Base-by-base conservation (phyloP, 2,329 filamentous ascomycete species). In the Penicillium fuscoglaucum region DNA sequence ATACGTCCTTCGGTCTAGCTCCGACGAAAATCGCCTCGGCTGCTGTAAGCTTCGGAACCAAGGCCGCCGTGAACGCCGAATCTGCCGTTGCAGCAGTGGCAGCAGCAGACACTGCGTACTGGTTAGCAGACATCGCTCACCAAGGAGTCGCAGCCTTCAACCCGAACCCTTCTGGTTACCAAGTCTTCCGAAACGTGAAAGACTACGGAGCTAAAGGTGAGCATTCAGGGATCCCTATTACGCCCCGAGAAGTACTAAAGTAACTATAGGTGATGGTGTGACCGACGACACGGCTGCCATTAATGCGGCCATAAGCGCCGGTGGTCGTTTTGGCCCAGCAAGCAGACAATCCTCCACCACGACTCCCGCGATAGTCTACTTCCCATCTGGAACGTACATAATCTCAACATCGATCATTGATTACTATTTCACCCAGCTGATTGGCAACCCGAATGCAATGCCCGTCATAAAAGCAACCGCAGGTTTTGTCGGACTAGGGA, bases 371-470 rank as follows among this genome's bases (percentile, higher is more conserved):
- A 71, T 84, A 24, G 78, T 86, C n/a, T 85, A 84, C 68, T 84
- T 84, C 64, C 83, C 81, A 4, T 77, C 79, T 17, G 85, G 84
- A 44, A 86, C 80, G 0, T 89, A 89, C 62, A 51, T 84, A 2
- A 78, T 87, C 57, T 84, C 79, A 43, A 73, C 75, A 0, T 78
- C 83, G 2, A 84, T 89, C 60, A 80, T 86, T 53, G 79, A 85
- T 65, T 87, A 85, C 65, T 89, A 87, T 71, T 83, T 83, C 60
- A 88, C 86, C 6, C 82, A 87, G 70, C 72, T 88, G 15, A 79
- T 88, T 55, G 85, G 85, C 41, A 84, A 87, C 60, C 82, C 85
- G 2, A 83, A 81, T 59, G 79, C 80, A 48, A 72, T 82, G 19
- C 84, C 86, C 2, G 79, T 79, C 3, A 76, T 88, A 29, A 80